Evolutionary conservation across 2,329 filamentous ascomycete genomes (phyloP).

Genomic region (Beauveria bassiana): DNA sequence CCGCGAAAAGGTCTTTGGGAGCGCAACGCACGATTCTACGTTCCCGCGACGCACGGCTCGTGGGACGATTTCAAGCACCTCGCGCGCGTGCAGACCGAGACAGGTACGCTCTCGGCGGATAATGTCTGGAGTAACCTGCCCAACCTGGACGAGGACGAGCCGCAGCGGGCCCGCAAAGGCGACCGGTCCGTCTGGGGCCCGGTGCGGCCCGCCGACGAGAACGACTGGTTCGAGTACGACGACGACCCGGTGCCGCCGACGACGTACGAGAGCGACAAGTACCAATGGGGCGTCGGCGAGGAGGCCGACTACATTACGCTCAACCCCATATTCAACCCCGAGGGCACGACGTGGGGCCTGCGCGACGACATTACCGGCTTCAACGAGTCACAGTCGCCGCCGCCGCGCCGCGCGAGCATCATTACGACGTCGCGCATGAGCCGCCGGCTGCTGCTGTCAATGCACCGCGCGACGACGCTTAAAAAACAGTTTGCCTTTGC

Average conservation of each 20-base stretch:
- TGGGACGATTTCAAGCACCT: slow-evolving; percentile 74
- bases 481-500: slow-evolving; percentile 87
- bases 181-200: slow-evolving; percentile 79
- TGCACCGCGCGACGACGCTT: slow-evolving; percentile 84
- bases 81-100: slow-evolving; percentile 67
- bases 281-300: slow-evolving; percentile 81
- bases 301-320: slow-evolving; percentile 88
- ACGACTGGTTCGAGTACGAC: slow-evolving; percentile 65
- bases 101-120: slow-evolving; percentile 56
- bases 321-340: slow-evolving; percentile 84
- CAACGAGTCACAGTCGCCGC: slow-evolving; percentile 51
- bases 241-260: slow-evolving; percentile 68
- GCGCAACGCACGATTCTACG: slow-evolving; percentile 68
- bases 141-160: slow-evolving; percentile 32
- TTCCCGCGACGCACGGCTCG: slow-evolving; percentile 65
- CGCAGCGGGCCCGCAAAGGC: slow-evolving; percentile 28
- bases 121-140: slow-evolving; percentile 56
- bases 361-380: slow-evolving; percentile 79
- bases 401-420: slow-evolving; percentile 75
- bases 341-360: slow-evolving; percentile 77
- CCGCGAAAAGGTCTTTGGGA: slow-evolving; percentile 78
- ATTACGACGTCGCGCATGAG: slow-evolving; percentile 84
- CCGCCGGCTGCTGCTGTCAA: slow-evolving; percentile 67
- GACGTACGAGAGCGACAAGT: slow-evolving; percentile 67
- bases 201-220: slow-evolving; percentile 55